phyloP scores from a whole-genome alignment of 257 asterid species.

The Fraxinus americana region DNA sequence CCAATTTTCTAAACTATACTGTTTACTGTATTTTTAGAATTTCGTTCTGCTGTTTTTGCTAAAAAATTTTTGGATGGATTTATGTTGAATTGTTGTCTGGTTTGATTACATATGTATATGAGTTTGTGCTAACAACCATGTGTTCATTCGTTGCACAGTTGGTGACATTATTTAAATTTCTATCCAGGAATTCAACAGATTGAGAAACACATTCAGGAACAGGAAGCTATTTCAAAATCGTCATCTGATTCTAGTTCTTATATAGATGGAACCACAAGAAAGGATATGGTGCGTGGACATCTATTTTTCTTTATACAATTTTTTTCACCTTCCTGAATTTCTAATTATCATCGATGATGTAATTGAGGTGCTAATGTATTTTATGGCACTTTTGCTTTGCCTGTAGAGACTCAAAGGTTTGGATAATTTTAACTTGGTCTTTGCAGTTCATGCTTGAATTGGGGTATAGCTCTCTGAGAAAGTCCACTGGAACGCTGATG shows the following conservation, averaged over 20 bases:
- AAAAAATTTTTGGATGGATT: background rate
- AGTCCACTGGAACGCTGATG: conserved; percentile 56
- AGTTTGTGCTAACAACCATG: conserved; percentile 1
- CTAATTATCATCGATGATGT: background rate
- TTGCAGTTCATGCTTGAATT: conserved; percentile 51
- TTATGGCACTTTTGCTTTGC: background rate
- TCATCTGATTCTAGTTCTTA: conserved; percentile 53
- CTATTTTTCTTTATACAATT: conserved; percentile 1
- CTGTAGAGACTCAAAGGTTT: conserved; percentile 17
- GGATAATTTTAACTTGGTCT: conserved; percentile 24
- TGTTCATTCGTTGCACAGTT: conserved; percentile 10
- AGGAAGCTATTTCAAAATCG: conserved; percentile 45
- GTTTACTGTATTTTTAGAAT: background rate
- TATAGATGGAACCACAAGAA: conserved; percentile 48
- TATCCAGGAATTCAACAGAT: conserved; percentile 56
- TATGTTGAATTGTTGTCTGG: background rate
- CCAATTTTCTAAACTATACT: conserved; percentile 18
- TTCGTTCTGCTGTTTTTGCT: background rate
- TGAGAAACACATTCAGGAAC: conserved; percentile 47
- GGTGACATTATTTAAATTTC: conserved; percentile 26
- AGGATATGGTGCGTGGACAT: conserved; percentile 47
- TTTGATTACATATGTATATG: conserved; percentile 1
- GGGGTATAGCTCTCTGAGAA: conserved; percentile 47
- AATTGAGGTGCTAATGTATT: conserved; percentile 14
- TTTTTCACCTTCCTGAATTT: background rate